Percentiles rank a stretch among this genome's conserved stretches.
Conservation (phyloP, 2,329 filamentous ascomycete species). For the Talaromyces amestolkiae region DNA sequence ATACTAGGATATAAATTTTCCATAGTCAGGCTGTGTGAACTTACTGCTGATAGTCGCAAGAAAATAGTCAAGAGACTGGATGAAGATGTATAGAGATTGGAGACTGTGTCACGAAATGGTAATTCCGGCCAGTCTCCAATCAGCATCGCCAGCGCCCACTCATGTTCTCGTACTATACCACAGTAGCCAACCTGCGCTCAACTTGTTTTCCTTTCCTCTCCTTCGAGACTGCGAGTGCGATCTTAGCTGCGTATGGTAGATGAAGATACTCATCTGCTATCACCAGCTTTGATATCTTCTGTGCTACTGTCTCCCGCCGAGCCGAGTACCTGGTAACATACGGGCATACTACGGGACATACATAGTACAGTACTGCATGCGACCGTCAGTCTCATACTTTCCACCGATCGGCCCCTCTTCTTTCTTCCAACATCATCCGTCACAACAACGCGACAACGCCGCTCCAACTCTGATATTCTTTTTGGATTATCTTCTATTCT, state of each 20-base stretch:
- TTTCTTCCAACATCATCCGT: background rate
- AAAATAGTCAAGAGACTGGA: too few relatives aligned
- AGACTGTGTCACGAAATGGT: background rate
- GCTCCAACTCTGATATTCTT: background rate
- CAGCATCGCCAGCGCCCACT: slow-evolving; percentile 14
- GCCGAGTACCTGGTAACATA: background rate
- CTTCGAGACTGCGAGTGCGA: background rate
- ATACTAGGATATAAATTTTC: too few relatives aligned
- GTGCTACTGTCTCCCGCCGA: background rate
- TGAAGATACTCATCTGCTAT: background rate
- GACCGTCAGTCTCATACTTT: background rate
- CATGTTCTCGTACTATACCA: background rate
- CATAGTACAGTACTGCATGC: background rate
- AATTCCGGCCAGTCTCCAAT: slow-evolving; percentile 2
- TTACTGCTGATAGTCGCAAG: too few relatives aligned
- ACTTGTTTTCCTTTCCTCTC: background rate
- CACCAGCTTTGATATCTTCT: background rate
- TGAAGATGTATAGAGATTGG: background rate
- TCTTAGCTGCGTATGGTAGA: background rate
- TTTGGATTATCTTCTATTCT: background rate
- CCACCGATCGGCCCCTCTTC: slow-evolving; percentile 9
- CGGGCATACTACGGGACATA: too few relatives aligned
- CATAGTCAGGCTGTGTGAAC: too few relatives aligned
- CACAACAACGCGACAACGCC: background rate
- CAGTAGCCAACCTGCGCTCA: background rate